Evolutionary conservation across 768 basidiomycete genomes (phyloP).

Genomic region (Podaxis mareebaensis): DNA sequence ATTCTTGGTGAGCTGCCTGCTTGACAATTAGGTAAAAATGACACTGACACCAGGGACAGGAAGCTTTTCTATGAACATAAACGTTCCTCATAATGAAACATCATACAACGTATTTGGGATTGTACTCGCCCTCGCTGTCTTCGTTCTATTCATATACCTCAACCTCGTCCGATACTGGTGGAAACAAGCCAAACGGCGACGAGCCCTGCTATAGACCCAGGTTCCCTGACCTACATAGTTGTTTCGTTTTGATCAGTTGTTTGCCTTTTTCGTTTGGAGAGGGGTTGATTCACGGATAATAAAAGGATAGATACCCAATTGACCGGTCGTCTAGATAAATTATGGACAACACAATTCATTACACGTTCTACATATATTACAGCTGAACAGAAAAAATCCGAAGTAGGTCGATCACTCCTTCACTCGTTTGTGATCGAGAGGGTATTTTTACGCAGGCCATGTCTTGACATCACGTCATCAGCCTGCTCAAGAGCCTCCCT

Average conservation of each 20-base stretch:
- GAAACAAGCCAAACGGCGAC: conserved; percentile 48
- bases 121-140: conserved; percentile 45
- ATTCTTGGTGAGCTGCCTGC: conserved; percentile 46
- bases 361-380: neutral
- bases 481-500: conserved; percentile 44
- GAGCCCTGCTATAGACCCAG: conserved; percentile 22
- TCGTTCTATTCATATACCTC: conserved; percentile 47
- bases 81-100: conserved; percentile 54
- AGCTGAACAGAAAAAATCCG: conserved; percentile 2
- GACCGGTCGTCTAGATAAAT: neutral
- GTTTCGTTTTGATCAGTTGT: neutral
- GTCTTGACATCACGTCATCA: conserved; percentile 35
- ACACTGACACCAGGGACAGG: conserved; percentile 41
- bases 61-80: conserved; percentile 65
- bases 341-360: conserved; percentile 1
- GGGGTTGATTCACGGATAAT: neutral
- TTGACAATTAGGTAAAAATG: conserved; percentile 3
- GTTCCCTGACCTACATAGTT: neutral
- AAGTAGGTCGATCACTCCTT: conserved; percentile 15
- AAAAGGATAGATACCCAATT: neutral
- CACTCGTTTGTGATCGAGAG: conserved; percentile 27
- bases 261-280: neutral
- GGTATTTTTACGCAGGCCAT: conserved; percentile 26
- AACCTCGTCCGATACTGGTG: conserved; percentile 64
- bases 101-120: conserved; percentile 55